Base-by-base conservation (phyloP, 2,329 filamentous ascomycete species). In the Blastomyces gilchristii region DNA sequence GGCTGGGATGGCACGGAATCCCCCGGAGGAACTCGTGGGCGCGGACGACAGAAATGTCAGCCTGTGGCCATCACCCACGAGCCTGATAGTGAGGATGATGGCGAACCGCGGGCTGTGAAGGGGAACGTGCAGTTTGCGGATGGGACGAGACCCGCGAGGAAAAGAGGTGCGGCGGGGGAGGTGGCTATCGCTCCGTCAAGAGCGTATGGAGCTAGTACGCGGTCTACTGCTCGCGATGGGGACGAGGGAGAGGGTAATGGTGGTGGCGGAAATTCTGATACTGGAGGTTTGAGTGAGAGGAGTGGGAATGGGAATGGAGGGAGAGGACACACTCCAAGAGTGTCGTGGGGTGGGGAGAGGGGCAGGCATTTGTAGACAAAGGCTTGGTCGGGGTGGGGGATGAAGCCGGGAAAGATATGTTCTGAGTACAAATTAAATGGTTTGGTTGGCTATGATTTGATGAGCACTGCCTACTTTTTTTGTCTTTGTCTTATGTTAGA, bases 121-220 rank as follows among this genome's bases (percentile, higher is more conserved):
- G 68, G 70, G 47, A 74, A 71, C 60, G 64, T 76, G 16, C 71
- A 73, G 43, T 74, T 76, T 58, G 73, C 73, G 0, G 73, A 75
- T 60, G 70, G 68, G 2, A 69, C 70, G 16, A 70, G 69, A 47
- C 69, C 71, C 7, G 67, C 71, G 8, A 70, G 66, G 16, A 69
- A 66, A 16, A 67, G 65, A 63, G 65, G 41, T 52, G 63, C 50
- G 8, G 67, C 64, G 14, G 67, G 59, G 22, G 53, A 31, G 41
- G 65, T 52, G 39, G 53, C 66, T 28, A 67, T 63, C 0, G 63
- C 65, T 0, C 41, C 60, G 1, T 57, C 65, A 14, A 12, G 43
- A 9, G 58, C 63, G 16, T 47, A 28, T 14, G 53, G 53, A n/a
- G 43, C 25, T 57, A 37, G 31, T 47, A 22, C 58, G 6, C 28